phyloP scores from a whole-genome alignment of 139 green algal species.

The Chlorella sorokiniana region DNA sequence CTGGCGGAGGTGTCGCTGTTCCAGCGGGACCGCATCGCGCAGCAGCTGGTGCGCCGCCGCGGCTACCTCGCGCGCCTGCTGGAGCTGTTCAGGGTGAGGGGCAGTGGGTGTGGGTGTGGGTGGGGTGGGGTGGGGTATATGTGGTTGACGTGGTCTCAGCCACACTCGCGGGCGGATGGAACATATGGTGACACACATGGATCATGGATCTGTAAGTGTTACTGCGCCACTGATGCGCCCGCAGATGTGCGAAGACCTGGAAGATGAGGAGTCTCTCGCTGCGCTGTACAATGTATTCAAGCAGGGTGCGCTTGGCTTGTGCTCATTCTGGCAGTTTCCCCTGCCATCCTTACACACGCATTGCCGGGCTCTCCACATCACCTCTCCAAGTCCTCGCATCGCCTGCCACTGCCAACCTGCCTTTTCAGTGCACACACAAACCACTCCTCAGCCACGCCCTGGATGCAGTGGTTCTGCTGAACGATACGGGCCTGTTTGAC shows the following conservation, averaged over 20 bases:
- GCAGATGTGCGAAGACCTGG: slow-evolving; percentile 91
- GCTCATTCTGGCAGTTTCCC: too few species aligned
- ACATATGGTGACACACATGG: too few species aligned
- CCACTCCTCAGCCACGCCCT: neutral
- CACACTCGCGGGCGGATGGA: neutral
- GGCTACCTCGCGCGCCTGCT: slow-evolving; percentile 79
- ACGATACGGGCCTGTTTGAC: slow-evolving; percentile 90
- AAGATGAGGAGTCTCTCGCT: slow-evolving; percentile 81
- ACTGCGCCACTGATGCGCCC: too few species aligned
- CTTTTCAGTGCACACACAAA: neutral
- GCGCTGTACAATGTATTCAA: slow-evolving; percentile 78
- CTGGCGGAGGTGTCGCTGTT: slow-evolving; percentile 68
- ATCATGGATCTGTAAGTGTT: too few species aligned
- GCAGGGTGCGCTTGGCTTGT: neutral
- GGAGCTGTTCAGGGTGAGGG: slow-evolving; percentile 81
- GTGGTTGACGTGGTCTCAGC: neutral
- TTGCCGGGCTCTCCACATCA: neutral
- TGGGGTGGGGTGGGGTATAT: neutral
- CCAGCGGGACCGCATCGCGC: slow-evolving; percentile 76
- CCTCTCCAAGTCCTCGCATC: neutral
- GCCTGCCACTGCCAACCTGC: neutral
- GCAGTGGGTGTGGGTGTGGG: neutral
- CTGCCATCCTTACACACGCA: too few species aligned
- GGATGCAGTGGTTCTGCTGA: slow-evolving; percentile 85
- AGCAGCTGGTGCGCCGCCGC: slow-evolving; percentile 61